Percentiles rank a stretch among this genome's conserved stretches.
These are phyloP conservation scores for Fusarium sp. DNA, from an alignment of 2,329 filamentous ascomycete genomes.

Conservation along the genomic window DNA sequence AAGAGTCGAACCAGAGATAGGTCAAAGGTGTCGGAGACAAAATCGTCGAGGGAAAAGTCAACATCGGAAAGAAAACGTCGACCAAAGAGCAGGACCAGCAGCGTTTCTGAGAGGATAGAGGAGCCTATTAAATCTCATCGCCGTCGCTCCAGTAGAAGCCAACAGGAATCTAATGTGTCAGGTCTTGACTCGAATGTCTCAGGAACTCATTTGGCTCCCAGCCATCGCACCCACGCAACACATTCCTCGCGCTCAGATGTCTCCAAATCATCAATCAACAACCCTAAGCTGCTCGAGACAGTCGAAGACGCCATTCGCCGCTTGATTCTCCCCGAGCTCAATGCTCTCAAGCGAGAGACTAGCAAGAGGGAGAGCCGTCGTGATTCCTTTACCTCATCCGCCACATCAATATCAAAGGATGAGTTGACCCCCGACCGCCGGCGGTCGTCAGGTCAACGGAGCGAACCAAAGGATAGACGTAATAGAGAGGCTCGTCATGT, in stretches of 20 bases:
- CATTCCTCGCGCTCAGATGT: constrained; percentile 65
- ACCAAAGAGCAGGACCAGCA: constrained; percentile 65
- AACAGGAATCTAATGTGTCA: constrained; percentile 66
- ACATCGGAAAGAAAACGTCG: constrained; percentile 60
- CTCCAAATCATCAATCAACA: constrained; percentile 85
- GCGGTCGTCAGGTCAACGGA: constrained; percentile 70
- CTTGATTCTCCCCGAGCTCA: constrained; percentile 90
- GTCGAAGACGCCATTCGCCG: constrained; percentile 94
- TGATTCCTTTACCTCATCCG: constrained; percentile 72
- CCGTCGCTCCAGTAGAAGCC: constrained; percentile 65
- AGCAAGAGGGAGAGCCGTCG: constrained; percentile 79
- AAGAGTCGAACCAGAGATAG: constrained; percentile 63
- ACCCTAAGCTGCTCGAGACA: constrained; percentile 89
- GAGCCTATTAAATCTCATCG: constrained; percentile 63
- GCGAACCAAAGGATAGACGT: constrained; percentile 61
- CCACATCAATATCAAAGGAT: constrained; percentile 67
- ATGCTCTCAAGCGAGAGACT: constrained; percentile 90
- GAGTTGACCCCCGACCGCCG: constrained; percentile 71
- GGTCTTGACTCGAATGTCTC: constrained; percentile 67
- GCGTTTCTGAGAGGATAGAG: constrained; percentile 61
- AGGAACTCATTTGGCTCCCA: constrained; percentile 66
- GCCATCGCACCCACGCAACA: constrained; percentile 68
- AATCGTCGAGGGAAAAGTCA: constrained; percentile 61
- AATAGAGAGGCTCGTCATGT: constrained; percentile 69
- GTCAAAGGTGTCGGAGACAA: constrained; percentile 55